Evolutionary conservation across 306 rosid species (phyloP).

Genomic region (Medicago arabica): DNA sequence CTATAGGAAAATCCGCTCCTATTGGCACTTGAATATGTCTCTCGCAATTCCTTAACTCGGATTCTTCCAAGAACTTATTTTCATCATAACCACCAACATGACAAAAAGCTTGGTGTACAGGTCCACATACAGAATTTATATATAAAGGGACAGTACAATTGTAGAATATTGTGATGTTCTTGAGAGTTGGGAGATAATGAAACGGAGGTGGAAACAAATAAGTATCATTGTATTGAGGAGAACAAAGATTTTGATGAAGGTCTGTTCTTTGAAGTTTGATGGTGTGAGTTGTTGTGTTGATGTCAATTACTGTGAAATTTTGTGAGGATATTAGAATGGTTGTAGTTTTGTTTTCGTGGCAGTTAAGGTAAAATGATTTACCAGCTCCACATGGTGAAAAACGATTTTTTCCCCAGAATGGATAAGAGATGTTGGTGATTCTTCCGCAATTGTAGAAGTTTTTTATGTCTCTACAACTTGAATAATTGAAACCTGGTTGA

Average conservation of each 20-base stretch:
- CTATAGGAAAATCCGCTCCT: background rate
- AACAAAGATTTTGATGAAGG: conserved; percentile 10
- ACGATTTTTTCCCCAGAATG: conserved; percentile 42
- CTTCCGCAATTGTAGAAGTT: conserved; percentile 40
- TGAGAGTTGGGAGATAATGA: background rate
- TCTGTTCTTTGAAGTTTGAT: conserved; percentile 38
- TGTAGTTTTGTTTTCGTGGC: background rate
- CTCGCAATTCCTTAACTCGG: background rate
- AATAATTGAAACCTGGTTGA: background rate
- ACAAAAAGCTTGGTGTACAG: no score
- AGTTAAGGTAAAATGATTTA: background rate
- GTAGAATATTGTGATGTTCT: conserved; percentile 42
- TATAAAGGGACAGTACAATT: background rate
- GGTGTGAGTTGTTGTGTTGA: accelerated
- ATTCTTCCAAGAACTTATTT: accelerated
- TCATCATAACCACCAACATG: background rate
- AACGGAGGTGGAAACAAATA: background rate
- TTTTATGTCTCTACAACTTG: background rate
- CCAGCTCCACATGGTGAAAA: conserved; percentile 36
- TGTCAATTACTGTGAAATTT: background rate
- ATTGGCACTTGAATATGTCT: background rate
- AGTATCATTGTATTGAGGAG: background rate
- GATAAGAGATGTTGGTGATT: conserved; percentile 23
- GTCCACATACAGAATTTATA: no score
- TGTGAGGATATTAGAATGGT: background rate